Evolutionary conservation across 305 asterid genomes (phyloP), one percentile per base, ranked within the genome.

Genomic region (Nicotiana rustica): DNA sequence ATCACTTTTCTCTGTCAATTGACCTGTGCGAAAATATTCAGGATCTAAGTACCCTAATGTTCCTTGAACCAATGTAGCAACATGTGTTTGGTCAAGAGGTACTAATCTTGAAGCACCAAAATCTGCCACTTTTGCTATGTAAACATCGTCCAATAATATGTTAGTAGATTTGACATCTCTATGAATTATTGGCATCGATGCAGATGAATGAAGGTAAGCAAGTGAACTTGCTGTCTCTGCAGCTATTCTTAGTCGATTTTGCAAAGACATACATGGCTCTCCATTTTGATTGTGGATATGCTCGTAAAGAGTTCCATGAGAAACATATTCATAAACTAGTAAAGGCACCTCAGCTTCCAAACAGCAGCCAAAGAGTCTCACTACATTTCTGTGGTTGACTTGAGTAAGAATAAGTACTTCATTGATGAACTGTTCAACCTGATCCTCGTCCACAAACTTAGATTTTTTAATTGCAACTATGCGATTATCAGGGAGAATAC

Each of bases 71-170:
- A 88, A 62, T 2, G 94, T 89, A 0, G 89, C 84, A 6, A 91
- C 83, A 78, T 89, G 89, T 31, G 92, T 84, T 81, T 86, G 90
- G 68, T 89, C 92, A 38, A 89, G 64, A 1, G 94, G 87, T 14
- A 91, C 86, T 44, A 91, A 83, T 69, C 89, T 91, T 9, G 94
- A 89, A 5, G 90, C 90, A 4, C 94, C 92, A 33, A 91, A 91
- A 84, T 91, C 91, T 1, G 94, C 65, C 73, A 91, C 89, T 55
- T 91, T 91, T 4, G 91, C 86, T 0, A 88, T 86, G 66, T 83
- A 88, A 36, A 78, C 64, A 10, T 87, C 87, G 4, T 91, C 94
- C 5, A 89, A 15, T 6, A 91, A 47, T 41, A 91, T 87, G 35
- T 87, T 89, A 2, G 90, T 84, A 1, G 91, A 91, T 65, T 91